A percentile compares a stretch with the other conserved stretches of the same genome.
phyloP scores from a whole-genome alignment of 78 protist genomes.

The Acrasis kona region DNA sequence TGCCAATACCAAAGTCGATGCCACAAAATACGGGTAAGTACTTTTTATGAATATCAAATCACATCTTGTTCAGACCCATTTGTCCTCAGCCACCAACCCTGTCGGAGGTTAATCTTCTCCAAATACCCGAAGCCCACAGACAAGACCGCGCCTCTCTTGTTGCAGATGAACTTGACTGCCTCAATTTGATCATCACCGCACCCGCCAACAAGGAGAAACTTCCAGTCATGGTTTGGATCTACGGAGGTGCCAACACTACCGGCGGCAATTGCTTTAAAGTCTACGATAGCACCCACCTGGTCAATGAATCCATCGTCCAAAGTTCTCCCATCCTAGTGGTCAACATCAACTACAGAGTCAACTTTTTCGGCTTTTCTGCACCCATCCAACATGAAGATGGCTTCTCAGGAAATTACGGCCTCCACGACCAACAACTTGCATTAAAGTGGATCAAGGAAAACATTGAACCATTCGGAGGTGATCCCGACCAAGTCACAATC shows the following conservation, averaged over 20 bases:
- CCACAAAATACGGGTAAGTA: too few relatives aligned
- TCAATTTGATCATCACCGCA: constrained; percentile 31
- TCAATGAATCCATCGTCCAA: constrained; percentile 28
- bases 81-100: too few relatives aligned
- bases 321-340: too few relatives aligned
- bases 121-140: too few relatives aligned
- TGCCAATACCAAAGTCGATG: too few relatives aligned
- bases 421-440: constrained; percentile 55
- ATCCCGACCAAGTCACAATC: constrained; percentile 53
- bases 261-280: constrained; percentile 3
- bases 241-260: constrained; percentile 30
- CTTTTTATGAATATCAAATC: too few relatives aligned
- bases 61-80: too few relatives aligned
- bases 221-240: constrained; percentile 32
- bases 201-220: constrained; percentile 10
- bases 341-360: not conserved
- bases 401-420: constrained; percentile 54
- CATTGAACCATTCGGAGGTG: constrained; percentile 74
- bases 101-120: too few relatives aligned
- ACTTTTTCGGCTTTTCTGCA: not conserved
- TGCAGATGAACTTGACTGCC: constrained; percentile 13
- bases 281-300: not conserved
- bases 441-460: constrained; percentile 67
- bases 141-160: not conserved
- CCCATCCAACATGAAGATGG: not conserved